A percentile compares a stretch with the other conserved stretches of the same genome.
phyloP scores from a whole-genome alignment of 495 filamentous ascomycete species.

The Penicillium tannophilum region DNA sequence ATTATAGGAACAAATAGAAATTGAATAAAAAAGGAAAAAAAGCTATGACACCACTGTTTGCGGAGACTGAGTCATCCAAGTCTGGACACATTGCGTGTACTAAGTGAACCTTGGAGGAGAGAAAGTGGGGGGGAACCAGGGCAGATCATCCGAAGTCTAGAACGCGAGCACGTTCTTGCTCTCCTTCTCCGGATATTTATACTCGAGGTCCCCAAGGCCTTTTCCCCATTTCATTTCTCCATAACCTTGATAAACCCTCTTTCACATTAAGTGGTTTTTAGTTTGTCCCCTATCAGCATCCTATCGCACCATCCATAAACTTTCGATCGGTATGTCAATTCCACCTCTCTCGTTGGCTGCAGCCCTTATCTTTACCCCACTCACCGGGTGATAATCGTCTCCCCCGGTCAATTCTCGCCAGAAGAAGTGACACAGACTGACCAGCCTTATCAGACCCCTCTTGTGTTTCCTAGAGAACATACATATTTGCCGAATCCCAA shows the following conservation, averaged over 20 bases:
- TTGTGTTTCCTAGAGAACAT: conserved; percentile 3
- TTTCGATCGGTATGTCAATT: conserved; percentile 1
- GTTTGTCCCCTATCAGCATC: background rate
- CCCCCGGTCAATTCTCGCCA: background rate
- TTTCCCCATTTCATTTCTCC: background rate
- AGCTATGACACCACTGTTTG: background rate
- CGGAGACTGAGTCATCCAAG: conserved; percentile 3
- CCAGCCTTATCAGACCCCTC: conserved; percentile 3
- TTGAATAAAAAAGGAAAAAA: background rate
- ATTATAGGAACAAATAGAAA: conserved; percentile 3
- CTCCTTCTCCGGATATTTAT: conserved; percentile 1
- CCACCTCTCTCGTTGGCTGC: background rate
- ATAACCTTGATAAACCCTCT: background rate
- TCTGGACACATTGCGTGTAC: background rate
- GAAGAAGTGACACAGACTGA: background rate
- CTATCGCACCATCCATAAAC: background rate
- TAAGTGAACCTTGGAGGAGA: background rate
- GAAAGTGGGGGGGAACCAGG: background rate
- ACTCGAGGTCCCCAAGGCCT: background rate
- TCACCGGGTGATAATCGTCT: background rate
- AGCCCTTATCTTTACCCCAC: conserved; percentile 1
- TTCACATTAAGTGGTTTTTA: background rate
- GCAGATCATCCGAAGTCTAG: conserved; percentile 5
- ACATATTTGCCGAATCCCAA: conserved; percentile 5
- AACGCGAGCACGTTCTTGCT: background rate